Percentiles rank a stretch among this genome's conserved stretches.
Evolutionary conservation across 1,284 basidiomycete species (phyloP).

Genomic region (Vanrija sp.): DNA sequence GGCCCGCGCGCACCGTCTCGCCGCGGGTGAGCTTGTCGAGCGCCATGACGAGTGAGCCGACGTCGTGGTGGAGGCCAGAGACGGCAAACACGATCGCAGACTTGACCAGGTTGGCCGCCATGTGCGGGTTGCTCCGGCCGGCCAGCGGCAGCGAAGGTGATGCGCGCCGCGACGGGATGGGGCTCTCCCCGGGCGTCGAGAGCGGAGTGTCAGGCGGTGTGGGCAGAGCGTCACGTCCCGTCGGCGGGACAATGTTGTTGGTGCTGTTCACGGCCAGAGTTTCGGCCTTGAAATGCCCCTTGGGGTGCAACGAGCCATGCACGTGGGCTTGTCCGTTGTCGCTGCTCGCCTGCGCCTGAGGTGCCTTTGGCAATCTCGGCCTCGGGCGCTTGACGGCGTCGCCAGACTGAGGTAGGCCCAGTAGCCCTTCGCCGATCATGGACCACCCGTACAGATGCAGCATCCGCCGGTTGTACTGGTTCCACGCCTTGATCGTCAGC

Average conservation of each 20-base stretch:
- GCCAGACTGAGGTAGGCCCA: slow-evolving; percentile 38
- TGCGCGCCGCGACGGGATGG: not conserved
- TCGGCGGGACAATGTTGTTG: too few species aligned
- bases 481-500: slow-evolving; percentile 34
- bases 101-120: slow-evolving; percentile 36
- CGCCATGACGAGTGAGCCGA: slow-evolving; percentile 23
- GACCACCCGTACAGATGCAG: slow-evolving; percentile 38
- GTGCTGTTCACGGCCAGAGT: too few species aligned
- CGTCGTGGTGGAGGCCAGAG: slow-evolving; percentile 41
- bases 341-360: not conserved
- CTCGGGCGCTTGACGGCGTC: slow-evolving; percentile 3
- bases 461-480: slow-evolving; percentile 37
- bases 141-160: not conserved
- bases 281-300: not conserved
- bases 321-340: not conserved
- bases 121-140: not conserved
- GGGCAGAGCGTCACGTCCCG: too few species aligned
- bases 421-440: slow-evolving; percentile 35
- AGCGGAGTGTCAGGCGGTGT: too few species aligned
- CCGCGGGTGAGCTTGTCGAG: slow-evolving; percentile 15
- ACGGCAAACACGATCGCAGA: slow-evolving; percentile 37
- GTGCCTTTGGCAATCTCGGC: slow-evolving; percentile 11
- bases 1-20: slow-evolving; percentile 4
- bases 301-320: not conserved
- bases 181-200: not conserved